Evolutionary conservation across 192 early-diverging fungal species (phyloP).

Genomic region (Paraglomus occultum): DNA sequence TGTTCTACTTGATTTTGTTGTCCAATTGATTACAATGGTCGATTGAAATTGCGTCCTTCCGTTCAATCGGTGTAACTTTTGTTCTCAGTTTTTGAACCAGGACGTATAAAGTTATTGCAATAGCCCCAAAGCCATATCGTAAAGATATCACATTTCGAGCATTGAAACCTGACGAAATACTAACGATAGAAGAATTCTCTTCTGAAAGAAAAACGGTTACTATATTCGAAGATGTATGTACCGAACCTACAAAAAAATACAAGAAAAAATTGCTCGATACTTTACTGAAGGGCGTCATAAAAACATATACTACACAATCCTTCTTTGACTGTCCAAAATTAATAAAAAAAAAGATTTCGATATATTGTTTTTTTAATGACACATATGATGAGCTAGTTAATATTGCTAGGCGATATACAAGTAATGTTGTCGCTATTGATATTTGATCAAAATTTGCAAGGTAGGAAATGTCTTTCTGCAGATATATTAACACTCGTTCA

Average conservation of each 20-base stretch:
- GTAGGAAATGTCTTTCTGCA: no score
- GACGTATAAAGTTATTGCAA: no score
- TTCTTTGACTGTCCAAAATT: conserved; percentile 7
- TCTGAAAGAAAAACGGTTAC: neutral
- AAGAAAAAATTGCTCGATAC: conserved; percentile 1
- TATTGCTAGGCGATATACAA: neutral
- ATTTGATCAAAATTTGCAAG: conserved; percentile 16
- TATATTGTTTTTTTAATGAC: conserved; percentile 17
- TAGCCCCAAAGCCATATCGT: neutral
- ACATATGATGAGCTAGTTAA: conserved; percentile 7
- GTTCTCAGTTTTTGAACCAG: no score
- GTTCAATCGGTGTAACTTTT: no score
- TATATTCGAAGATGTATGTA: conserved; percentile 8
- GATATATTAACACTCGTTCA: no score
- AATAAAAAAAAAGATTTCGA: conserved; percentile 13
- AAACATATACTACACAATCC: neutral
- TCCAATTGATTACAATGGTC: no score
- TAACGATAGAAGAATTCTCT: neutral
- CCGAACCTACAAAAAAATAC: neutral
- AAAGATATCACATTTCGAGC: conserved; percentile 4
- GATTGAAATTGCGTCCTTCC: no score
- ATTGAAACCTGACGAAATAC: conserved; percentile 6
- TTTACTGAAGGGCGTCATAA: neutral
- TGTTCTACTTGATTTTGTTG: no score
- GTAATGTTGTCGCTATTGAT: conserved; percentile 13